Conservation (phyloP, 345 rosid species). For the Hevea brasiliensis region DNA sequence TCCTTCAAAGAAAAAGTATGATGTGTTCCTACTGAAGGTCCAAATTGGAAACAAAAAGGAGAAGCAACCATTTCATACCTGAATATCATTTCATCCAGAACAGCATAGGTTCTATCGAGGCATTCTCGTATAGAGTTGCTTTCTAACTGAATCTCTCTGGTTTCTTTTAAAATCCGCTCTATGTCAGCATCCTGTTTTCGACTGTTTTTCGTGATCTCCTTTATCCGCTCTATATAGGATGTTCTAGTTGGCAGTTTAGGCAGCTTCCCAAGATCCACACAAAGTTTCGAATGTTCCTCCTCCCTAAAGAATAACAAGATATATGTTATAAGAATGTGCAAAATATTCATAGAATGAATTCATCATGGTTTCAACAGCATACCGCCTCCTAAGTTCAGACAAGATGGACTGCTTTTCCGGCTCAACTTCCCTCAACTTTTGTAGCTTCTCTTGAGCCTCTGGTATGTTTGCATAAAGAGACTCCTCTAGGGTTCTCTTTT, state of each 20-base stretch:
- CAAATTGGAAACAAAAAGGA: background rate
- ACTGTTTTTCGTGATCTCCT: constrained; percentile 82
- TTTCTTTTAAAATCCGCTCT: constrained; percentile 67
- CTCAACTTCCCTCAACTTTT: constrained; percentile 54
- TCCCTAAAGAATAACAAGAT: constrained; percentile 46
- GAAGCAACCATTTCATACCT: constrained; percentile 39
- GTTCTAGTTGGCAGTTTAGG: constrained; percentile 52
- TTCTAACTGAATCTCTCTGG: constrained; percentile 78
- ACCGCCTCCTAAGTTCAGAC: constrained; percentile 65
- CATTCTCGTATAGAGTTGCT: constrained; percentile 85
- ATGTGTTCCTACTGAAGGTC: background rate
- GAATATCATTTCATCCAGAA: constrained; percentile 74
- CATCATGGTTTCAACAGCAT: constrained; percentile 10
- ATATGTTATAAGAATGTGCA: background rate
- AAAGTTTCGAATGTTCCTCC: constrained; percentile 50
- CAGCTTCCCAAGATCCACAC: constrained; percentile 47
- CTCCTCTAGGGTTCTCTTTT: constrained; percentile 57
- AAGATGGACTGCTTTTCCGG: constrained; percentile 45
- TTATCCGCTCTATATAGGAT: constrained; percentile 61
- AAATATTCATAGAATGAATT: background rate
- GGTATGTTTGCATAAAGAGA: constrained; percentile 50
- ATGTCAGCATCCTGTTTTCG: constrained; percentile 77
- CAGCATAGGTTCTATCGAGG: constrained; percentile 74
- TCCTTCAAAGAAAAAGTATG: background rate
- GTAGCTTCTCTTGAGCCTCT: constrained; percentile 53